Conservation (phyloP, 108 stramenopile genomes). For the Nitzschia sp. region DNA sequence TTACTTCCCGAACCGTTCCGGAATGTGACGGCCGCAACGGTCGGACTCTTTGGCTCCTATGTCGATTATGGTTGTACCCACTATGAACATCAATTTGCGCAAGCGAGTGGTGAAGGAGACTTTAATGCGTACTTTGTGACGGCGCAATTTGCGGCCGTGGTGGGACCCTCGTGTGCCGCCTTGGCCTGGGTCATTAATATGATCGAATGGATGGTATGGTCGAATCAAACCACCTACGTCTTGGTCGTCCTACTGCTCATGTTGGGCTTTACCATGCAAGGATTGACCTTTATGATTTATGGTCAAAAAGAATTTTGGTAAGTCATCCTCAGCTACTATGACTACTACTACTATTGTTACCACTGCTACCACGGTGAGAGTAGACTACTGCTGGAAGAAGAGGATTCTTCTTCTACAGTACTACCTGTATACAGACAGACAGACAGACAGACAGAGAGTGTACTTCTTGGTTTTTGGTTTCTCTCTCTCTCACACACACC, state of each 20-base stretch:
- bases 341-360: no score
- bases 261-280: background rate
- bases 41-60: constrained; percentile 5
- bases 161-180: constrained; percentile 12
- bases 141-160: constrained; percentile 13
- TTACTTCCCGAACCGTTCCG: background rate
- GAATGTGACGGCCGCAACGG: constrained; percentile 5
- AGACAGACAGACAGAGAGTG: no score
- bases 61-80: background rate
- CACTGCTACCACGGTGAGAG: no score
- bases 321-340: background rate
- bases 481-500: no score
- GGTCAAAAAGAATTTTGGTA: constrained; percentile 21
- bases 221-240: background rate
- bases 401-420: background rate
- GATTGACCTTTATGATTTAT: constrained; percentile 11
- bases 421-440: no score
- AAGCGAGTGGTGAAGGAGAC: background rate
- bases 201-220: constrained; percentile 6
- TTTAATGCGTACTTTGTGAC: constrained; percentile 1
- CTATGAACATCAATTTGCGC: constrained; percentile 9
- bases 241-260: background rate
- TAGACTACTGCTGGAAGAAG: background rate
- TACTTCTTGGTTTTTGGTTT: no score
- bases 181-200: constrained; percentile 1